These are phyloP conservation scores for Balamuthia mandrillaris DNA, from an alignment of 208 protist genomes.

Conservation along the genomic window DNA sequence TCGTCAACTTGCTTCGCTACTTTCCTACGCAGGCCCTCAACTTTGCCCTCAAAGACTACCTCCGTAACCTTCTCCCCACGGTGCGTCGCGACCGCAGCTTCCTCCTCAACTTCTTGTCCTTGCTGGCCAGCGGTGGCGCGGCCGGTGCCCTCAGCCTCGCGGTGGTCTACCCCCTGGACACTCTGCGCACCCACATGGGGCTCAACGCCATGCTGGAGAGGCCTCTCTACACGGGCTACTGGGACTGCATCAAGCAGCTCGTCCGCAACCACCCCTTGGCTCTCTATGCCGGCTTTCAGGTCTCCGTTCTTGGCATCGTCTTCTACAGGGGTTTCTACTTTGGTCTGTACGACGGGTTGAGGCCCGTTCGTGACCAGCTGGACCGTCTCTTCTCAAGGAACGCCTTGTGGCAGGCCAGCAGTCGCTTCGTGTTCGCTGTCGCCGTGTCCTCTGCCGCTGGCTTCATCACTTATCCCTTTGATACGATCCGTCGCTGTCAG, in stretches of 20 bases:
- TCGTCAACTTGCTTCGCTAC: conserved; percentile 93
- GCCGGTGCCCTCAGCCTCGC: neutral
- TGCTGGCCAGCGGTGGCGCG: neutral
- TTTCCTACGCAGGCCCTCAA: conserved; percentile 97
- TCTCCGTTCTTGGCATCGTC: conserved; percentile 18
- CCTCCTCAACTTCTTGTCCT: conserved; percentile 79
- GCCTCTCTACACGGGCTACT: neutral
- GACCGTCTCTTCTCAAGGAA: no score
- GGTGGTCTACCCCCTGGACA: neutral
- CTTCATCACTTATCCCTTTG: neutral
- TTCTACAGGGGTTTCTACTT: conserved; percentile 11
- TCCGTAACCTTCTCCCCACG: conserved; percentile 86
- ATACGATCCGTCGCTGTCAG: neutral
- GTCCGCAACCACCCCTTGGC: neutral
- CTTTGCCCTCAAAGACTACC: conserved; percentile 95
- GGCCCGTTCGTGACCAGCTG: no score
- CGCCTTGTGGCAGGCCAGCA: neutral
- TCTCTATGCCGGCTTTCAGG: conserved; percentile 1
- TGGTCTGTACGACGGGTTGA: conserved; percentile 1
- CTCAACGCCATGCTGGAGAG: neutral
- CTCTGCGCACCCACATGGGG: neutral
- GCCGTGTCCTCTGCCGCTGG: neutral
- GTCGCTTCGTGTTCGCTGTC: neutral
- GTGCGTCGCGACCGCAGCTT: conserved; percentile 57
- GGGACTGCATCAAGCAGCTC: neutral